These are phyloP conservation scores for Globisporangium polare DNA, from an alignment of 352 stramenopile species.

Conservation along the genomic window DNA sequence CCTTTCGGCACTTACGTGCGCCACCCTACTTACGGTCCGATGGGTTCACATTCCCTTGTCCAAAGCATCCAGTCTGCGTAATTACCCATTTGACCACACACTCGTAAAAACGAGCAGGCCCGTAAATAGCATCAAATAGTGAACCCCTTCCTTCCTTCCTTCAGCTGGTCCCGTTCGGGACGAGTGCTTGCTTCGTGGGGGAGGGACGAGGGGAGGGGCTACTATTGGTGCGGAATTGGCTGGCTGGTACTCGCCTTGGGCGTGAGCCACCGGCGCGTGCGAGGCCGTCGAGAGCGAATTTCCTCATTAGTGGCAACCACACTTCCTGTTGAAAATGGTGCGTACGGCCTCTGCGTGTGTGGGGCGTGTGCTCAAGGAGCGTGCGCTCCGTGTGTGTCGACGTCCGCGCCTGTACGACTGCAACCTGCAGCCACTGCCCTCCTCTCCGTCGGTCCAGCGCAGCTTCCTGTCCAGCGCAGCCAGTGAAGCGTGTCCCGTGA, in stretches of 20 bases:
- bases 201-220: not conserved
- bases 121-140: slow-evolving; percentile 8
- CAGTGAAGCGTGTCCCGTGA: not conserved
- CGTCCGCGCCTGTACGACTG: not conserved
- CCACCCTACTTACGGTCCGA: not conserved
- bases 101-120: not conserved
- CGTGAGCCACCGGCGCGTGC: slow-evolving; percentile 7
- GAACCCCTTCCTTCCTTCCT: not conserved
- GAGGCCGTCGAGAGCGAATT: slow-evolving; percentile 10
- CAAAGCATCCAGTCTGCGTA: slow-evolving; percentile 4
- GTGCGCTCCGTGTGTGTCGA: not conserved
- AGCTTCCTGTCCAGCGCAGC: not conserved
- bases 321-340: slow-evolving; percentile 25
- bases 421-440: not conserved
- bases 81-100: slow-evolving; percentile 1
- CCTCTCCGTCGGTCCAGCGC: not conserved
- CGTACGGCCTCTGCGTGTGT: slow-evolving; percentile 5
- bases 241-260: slow-evolving; percentile 12
- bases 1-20: not conserved
- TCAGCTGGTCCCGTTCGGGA: not conserved
- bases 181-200: not conserved
- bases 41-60: slow-evolving; percentile 8
- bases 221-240: slow-evolving; percentile 17
- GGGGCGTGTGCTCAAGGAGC: not conserved
- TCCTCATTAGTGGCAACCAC: slow-evolving; percentile 25